A percentile compares a stretch with the other conserved stretches of the same genome.
These are phyloP conservation scores for Prunella vulgaris DNA, from an alignment of 257 asterid genomes.

Conservation along the genomic window DNA sequence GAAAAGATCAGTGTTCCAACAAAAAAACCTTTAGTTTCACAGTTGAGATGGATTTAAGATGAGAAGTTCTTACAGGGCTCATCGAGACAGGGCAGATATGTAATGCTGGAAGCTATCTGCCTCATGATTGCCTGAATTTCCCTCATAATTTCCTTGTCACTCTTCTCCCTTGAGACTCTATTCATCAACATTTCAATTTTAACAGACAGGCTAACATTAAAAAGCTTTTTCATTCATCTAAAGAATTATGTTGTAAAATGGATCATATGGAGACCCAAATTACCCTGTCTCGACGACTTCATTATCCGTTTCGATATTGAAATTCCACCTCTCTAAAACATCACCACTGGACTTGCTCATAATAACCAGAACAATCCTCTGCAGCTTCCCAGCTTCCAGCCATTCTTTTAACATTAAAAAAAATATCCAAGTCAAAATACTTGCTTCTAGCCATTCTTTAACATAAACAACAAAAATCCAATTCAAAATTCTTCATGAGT, in stretches of 20 bases:
- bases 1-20: background rate
- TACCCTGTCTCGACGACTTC: slow-evolving; percentile 96
- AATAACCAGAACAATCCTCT: slow-evolving; percentile 84
- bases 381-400: slow-evolving; percentile 91
- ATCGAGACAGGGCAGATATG: slow-evolving; percentile 93
- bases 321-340: slow-evolving; percentile 97
- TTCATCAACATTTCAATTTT: slow-evolving; percentile 16
- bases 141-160: slow-evolving; percentile 93
- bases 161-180: slow-evolving; percentile 84
- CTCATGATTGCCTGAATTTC: slow-evolving; percentile 98
- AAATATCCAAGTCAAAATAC: background rate
- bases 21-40: background rate
- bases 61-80: slow-evolving; percentile 64
- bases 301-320: slow-evolving; percentile 70
- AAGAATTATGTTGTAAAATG: background rate
- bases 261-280: background rate
- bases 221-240: background rate
- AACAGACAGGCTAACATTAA: background rate
- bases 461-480: background rate
- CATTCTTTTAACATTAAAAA: slow-evolving; percentile 65
- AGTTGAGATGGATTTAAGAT: background rate
- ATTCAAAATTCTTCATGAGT: background rate
- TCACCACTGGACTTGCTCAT: slow-evolving; percentile 87
- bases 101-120: slow-evolving; percentile 92
- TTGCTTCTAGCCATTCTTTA: background rate